Evolutionary conservation across 1,284 basidiomycete genomes (phyloP), one percentile per base, ranked within the genome.

Genomic region (Malassezia nana): DNA sequence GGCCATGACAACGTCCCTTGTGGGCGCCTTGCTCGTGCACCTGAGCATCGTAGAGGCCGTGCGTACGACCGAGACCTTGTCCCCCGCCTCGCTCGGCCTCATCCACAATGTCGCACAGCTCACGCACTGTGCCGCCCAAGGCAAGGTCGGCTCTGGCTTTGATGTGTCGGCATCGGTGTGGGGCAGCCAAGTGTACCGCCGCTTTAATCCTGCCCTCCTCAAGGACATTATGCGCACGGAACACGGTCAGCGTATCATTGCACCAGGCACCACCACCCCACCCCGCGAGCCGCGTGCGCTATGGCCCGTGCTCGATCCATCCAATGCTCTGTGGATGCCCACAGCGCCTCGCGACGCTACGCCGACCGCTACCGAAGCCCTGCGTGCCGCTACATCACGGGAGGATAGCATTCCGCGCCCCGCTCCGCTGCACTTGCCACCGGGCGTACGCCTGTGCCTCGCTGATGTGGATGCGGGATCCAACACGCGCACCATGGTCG

Each of bases 81-180:
- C 64, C 6, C 57, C 56, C 0, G 50, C 57, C 4, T 64, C 64
- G 25, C 55, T 69, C 8, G 68, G 59, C 8, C 48, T 72, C 29
- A 83, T 89, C 0, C 94, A 99, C 76, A 91, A 94, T 67, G 79
- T 88, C n/a, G 84, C 92, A 1, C 94, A 99, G 74, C 91, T 86
- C 64, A 83, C 89, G 4, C 94, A 99, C 75, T 96, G 91, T 67
- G 79, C 90, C 25, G 94, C 94, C 0, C 94, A 99, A 76, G 94
- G 94, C 40, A 99, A 99, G 75, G 84, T 99, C 13, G 94, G 94
- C 31, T 89, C 86, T 62, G 94, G 94, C 1, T 99, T 99, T 75
- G 94, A 99, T 72, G 87, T 99, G 43, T 84, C 89, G 20, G 83
- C 89, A 0, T 91, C 92, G 0, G 85, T 90, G 3, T 98, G 87